Conservation (phyloP, 306 rosid genomes). For the Carpinus fangiana region DNA sequence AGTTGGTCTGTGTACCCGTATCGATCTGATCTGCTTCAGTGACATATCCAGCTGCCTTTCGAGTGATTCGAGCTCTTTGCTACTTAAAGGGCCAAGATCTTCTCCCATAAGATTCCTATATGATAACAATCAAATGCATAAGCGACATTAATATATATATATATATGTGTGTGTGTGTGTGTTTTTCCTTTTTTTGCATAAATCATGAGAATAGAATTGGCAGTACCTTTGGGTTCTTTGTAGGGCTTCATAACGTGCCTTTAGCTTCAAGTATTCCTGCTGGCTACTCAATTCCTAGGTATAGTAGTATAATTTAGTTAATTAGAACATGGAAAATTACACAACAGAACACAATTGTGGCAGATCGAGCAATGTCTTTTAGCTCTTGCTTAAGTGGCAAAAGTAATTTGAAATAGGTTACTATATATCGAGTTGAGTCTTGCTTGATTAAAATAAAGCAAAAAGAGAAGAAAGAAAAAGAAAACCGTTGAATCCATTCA, state of each 20-base stretch:
- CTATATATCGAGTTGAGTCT: too few species aligned
- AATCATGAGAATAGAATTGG: not conserved
- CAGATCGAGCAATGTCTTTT: not conserved
- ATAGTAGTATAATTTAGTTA: not conserved
- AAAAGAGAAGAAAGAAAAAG: too few species aligned
- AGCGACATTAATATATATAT: not conserved
- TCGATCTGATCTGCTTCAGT: slow-evolving; percentile 86
- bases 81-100: slow-evolving; percentile 85
- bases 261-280: slow-evolving; percentile 95
- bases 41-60: slow-evolving; percentile 93
- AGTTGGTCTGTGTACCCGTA: slow-evolving; percentile 54
- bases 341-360: not conserved
- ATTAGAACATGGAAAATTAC: not conserved
- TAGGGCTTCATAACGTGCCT: slow-evolving; percentile 87
- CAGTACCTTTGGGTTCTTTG: slow-evolving; percentile 81
- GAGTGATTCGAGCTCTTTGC: slow-evolving; percentile 92
- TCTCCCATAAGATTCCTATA: slow-evolving; percentile 92
- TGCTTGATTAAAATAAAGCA: too few species aligned
- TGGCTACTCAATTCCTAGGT: slow-evolving; percentile 90
- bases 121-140: not conserved
- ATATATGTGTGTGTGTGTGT: not conserved
- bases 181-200: not conserved
- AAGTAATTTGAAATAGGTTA: not conserved
- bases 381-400: not conserved
- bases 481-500: not conserved